phyloP scores from a whole-genome alignment of 371 early-diverging fungal species.

The Mucor irregularis region DNA sequence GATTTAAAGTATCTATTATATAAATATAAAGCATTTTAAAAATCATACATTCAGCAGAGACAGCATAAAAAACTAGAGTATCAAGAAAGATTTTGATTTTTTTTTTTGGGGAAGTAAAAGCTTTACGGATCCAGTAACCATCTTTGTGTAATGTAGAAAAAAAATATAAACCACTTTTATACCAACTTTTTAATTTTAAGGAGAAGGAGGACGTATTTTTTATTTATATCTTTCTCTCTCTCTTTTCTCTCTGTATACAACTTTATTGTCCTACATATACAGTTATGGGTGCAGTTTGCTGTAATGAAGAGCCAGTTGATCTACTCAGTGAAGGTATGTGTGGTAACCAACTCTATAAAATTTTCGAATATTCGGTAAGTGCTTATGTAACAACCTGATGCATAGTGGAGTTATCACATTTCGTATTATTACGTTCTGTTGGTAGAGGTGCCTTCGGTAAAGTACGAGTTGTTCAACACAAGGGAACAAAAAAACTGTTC shows the following conservation, averaged over 20 bases:
- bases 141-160: no score
- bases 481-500: conserved; percentile 56
- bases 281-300: conserved; percentile 44
- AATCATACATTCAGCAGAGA: no score
- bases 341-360: neutral
- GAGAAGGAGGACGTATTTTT: neutral
- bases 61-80: no score
- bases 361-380: neutral
- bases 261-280: neutral
- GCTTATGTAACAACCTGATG: no score
- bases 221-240: neutral
- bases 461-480: conserved; percentile 88
- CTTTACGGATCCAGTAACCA: no score
- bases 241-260: neutral
- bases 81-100: no score
- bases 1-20: no score
- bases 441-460: conserved; percentile 81
- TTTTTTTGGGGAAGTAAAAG: no score
- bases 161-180: no score
- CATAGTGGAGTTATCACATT: conserved; percentile 62
- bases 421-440: conserved; percentile 65
- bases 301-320: conserved; percentile 41
- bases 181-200: neutral
- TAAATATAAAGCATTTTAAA: no score
- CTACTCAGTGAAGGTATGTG: conserved; percentile 42